phyloP scores from a whole-genome alignment of 1,139 yeast genomes.

The Pichiaceae sp. region DNA sequence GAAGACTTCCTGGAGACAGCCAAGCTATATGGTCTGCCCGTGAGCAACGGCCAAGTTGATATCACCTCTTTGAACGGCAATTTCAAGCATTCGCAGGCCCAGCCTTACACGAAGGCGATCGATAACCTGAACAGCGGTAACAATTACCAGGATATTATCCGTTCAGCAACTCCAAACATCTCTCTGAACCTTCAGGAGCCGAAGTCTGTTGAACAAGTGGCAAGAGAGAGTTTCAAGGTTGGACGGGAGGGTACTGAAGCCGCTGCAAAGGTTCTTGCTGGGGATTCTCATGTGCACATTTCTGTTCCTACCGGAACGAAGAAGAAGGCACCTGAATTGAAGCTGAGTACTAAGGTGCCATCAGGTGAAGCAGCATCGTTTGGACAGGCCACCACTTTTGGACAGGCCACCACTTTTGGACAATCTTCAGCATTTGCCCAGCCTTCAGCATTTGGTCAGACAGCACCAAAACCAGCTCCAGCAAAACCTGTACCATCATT shows the following conservation, averaged over 20 bases:
- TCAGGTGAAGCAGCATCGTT: neutral
- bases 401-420: neutral
- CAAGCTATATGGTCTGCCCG: conserved; percentile 54
- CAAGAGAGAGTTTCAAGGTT: conserved; percentile 13
- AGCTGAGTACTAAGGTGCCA: neutral
- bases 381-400: neutral
- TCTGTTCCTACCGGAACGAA: neutral
- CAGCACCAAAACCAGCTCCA: too few species aligned
- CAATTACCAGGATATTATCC: conserved; percentile 24
- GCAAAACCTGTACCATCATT: too few species aligned
- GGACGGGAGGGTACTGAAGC: conserved; percentile 9
- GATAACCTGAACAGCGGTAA: conserved; percentile 35
- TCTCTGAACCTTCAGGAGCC: conserved; percentile 10
- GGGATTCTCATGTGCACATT: neutral
- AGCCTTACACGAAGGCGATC: conserved; percentile 47
- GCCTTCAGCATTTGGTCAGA: too few species aligned
- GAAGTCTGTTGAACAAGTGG: conserved; percentile 13
- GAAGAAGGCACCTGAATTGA: neutral
- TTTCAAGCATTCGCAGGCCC: conserved; percentile 43
- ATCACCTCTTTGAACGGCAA: conserved; percentile 23
- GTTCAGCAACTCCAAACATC: conserved; percentile 27
- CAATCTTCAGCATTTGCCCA: too few species aligned
- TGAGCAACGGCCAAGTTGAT: conserved; percentile 41
- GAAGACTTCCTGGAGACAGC: conserved; percentile 52
- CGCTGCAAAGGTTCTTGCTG: conserved; percentile 5